These are phyloP conservation scores for Eucalyptus lansdowneana DNA, from an alignment of 345 rosid genomes.

Conservation along the genomic window DNA sequence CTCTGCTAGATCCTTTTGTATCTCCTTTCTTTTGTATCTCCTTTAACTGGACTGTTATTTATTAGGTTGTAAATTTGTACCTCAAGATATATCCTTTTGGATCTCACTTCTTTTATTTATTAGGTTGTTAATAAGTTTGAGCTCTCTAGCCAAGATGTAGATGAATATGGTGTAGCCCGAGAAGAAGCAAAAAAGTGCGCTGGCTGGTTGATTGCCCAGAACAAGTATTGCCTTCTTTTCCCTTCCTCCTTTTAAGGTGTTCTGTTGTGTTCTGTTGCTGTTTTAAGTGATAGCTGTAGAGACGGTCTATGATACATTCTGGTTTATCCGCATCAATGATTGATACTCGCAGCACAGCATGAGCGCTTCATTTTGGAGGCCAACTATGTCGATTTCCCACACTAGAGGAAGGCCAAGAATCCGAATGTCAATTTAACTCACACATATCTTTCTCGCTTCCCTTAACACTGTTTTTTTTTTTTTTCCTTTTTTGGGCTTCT, in stretches of 20 bases:
- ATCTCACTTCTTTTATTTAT: not conserved
- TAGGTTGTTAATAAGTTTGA: slow-evolving; percentile 75
- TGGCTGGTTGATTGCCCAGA: slow-evolving; percentile 79
- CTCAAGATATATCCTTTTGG: not conserved
- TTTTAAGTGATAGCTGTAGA: not conserved
- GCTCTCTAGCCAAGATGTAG: slow-evolving; percentile 63
- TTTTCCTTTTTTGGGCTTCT: too few relatives aligned
- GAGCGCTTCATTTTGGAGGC: not conserved
- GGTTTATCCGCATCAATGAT: not conserved
- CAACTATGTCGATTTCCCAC: too few relatives aligned
- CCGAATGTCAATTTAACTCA: too few relatives aligned
- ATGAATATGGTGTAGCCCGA: slow-evolving; percentile 71
- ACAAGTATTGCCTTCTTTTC: slow-evolving; percentile 19
- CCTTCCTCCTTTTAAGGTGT: not conserved
- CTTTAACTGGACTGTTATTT: not conserved
- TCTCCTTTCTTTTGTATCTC: not conserved
- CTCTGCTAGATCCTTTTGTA: not conserved
- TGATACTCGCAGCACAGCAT: not conserved
- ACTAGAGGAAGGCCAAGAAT: too few relatives aligned
- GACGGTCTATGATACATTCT: not conserved
- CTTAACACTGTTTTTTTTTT: too few relatives aligned
- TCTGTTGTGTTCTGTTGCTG: not conserved
- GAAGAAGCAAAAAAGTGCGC: slow-evolving; percentile 78
- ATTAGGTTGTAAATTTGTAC: slow-evolving; percentile 42
- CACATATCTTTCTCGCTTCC: too few relatives aligned